These are phyloP conservation scores for Elaeis oleifera DNA, from an alignment of 202 grass and related monocot species.

Conservation along the genomic window DNA sequence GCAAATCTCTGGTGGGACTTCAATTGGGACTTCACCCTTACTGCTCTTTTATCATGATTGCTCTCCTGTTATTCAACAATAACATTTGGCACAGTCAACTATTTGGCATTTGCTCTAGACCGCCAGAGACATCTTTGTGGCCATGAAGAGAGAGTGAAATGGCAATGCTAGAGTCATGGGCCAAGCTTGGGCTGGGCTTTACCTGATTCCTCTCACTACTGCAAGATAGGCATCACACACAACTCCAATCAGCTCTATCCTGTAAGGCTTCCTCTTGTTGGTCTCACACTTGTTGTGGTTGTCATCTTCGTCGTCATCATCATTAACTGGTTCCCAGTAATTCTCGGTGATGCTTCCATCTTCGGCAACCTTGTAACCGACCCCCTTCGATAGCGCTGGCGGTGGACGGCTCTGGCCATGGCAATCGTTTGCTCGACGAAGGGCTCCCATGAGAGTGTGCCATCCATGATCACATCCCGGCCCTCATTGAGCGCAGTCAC, in stretches of 20 bases:
- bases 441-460: constrained; percentile 93
- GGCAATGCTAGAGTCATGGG: no score
- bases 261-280: constrained; percentile 42
- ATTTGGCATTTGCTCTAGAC: no score
- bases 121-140: no score
- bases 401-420: constrained; percentile 76
- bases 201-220: constrained; percentile 84
- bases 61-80: constrained; percentile 43
- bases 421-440: constrained; percentile 80
- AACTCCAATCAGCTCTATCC: constrained; percentile 82
- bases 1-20: constrained; percentile 87
- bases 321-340: constrained; percentile 70
- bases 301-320: not conserved
- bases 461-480: constrained; percentile 92
- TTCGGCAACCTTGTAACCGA: constrained; percentile 62
- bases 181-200: not conserved
- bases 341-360: constrained; percentile 61
- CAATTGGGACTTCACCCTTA: constrained; percentile 80
- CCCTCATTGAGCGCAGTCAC: constrained; percentile 95
- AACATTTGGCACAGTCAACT: no score
- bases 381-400: constrained; percentile 69
- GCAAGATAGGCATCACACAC: constrained; percentile 89
- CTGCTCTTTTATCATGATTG: constrained; percentile 71
- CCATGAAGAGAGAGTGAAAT: no score
- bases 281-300: not conserved